Base-by-base conservation (phyloP, 768 basidiomycete genomes). In the Suillus decipiens region DNA sequence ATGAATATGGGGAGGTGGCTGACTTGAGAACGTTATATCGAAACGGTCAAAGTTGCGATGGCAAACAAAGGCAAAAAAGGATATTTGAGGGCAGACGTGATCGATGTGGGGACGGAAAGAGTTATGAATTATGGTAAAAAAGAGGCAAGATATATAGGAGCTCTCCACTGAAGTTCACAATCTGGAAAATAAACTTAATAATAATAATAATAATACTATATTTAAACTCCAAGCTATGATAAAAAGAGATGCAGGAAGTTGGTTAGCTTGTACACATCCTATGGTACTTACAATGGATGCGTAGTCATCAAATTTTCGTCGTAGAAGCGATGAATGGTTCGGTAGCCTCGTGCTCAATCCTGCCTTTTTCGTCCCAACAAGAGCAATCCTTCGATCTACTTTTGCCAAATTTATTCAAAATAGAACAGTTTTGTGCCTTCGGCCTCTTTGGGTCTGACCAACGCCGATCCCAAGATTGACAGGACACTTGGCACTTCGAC, bases 291-390 rank as follows among this genome's bases (percentile, higher is more conserved):
- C 62, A 60, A 48, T 63, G 62, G 41, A 43, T 45, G 8, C 22
- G 19, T 28, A 34, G 14, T 37, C 54, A 24, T 3, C 5, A 48
- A 12, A 33, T 61, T 61, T 28, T 50, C 3, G 61, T 62, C 59
- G 67, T 58, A 66, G 68, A 61, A 61, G 31, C 43, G 42, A 41
- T 61, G 31, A 34, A 37, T 8, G 3, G 62, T 54, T 54, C 34
- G 22, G 61, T 61, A 62, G 42, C 60, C 60, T 63, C 68, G 61
- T 64, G 66, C 45, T 57, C 54, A 39, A 65, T 39, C 64, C 65
- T 68, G 48, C 73, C 66, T 55, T 19, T 64, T 72, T 64, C 0
- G 67, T 50, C 19, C 15, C 43, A 66, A 75, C 74, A 75, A 74
- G 71, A 74, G 69, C 72, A 22, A 22, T 28, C 5, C 43, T 15